Conservation (phyloP, 2,329 filamentous ascomycete species). For the Chaetomium globosum region DNA sequence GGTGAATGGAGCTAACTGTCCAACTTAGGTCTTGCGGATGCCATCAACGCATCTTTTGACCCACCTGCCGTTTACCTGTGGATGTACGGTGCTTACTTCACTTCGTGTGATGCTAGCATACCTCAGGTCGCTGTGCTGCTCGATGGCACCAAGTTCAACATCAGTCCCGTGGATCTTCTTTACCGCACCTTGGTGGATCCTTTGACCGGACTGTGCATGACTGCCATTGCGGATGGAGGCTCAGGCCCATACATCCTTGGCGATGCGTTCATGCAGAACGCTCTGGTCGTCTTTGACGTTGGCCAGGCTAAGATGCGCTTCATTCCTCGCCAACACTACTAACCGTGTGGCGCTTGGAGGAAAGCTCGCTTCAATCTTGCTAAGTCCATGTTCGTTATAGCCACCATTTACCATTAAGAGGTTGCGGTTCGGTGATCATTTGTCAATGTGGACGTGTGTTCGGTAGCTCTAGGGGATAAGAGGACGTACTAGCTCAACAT, state of each 20-base stretch:
- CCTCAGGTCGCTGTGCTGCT: conserved; percentile 52
- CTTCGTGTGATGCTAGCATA: conserved; percentile 51
- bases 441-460: background rate
- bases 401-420: background rate
- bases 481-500: conserved; percentile 1
- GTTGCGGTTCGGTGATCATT: background rate
- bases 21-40: conserved; percentile 42
- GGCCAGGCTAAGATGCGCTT: conserved; percentile 39
- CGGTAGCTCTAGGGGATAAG: background rate
- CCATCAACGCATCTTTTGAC: conserved; percentile 52
- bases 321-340: conserved; percentile 35
- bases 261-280: conserved; percentile 55
- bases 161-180: conserved; percentile 54
- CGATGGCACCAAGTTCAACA: conserved; percentile 47
- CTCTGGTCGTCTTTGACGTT: conserved; percentile 48
- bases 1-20: conserved; percentile 2
- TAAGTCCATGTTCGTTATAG: background rate
- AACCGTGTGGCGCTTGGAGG: background rate
- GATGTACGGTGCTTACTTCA: conserved; percentile 54
- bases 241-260: conserved; percentile 54
- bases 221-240: conserved; percentile 50
- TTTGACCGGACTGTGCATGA: conserved; percentile 52
- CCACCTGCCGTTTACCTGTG: conserved; percentile 52
- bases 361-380: background rate
- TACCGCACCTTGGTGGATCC: conserved; percentile 50